Base-by-base conservation (phyloP, 352 stramenopile genomes). In the Pythium aquatile region DNA sequence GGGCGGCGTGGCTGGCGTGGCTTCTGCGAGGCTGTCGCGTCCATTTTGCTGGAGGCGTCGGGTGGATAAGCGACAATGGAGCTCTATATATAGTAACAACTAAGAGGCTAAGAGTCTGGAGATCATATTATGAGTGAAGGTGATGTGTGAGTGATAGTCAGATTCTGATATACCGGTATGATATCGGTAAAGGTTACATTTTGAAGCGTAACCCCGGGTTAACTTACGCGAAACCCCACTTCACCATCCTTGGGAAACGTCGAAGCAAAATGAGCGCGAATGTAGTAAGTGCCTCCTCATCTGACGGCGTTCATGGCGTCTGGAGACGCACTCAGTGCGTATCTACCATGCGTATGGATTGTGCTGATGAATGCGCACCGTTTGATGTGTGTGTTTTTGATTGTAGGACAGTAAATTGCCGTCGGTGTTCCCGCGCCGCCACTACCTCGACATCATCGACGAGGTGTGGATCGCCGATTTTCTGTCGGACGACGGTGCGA, bases 391-490 rank as follows among this genome's bases (percentile, higher is more conserved):
- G 24, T 7, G 2, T 4, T 46, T 11, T 2, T 46, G 30, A n/a
- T 5, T 17, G n/a, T 20, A 91, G 83, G 83, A 92, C 66, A 89
- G 78, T 59, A 89, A 88, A 44, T 69, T 89, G 28, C 77, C 77
- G 61, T 90, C 74, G 46, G 65, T 90, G 42, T 92, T 93, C 62
- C 80, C 81, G 14, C 78, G 78, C 37, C 85, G 85, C 53, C 76
- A 80, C 65, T 90, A 81, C 58, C 64, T 94, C 52, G 86, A 94
- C 59, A 80, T 94, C 28, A 79, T 94, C 54, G 86, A 94, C 73
- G 83, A 92, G 58, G 82, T 73, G 11, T 94, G 86, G 86, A 93
- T 93, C 71, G 69, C 69, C 28, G 86, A 94, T 68, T 71, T 73
- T 42, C 74, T 94, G 55, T 93, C 86, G 17, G 86, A 94, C 63